Conservation (phyloP, 805 yeast genomes). For the Lachancea nothofagi region DNA sequence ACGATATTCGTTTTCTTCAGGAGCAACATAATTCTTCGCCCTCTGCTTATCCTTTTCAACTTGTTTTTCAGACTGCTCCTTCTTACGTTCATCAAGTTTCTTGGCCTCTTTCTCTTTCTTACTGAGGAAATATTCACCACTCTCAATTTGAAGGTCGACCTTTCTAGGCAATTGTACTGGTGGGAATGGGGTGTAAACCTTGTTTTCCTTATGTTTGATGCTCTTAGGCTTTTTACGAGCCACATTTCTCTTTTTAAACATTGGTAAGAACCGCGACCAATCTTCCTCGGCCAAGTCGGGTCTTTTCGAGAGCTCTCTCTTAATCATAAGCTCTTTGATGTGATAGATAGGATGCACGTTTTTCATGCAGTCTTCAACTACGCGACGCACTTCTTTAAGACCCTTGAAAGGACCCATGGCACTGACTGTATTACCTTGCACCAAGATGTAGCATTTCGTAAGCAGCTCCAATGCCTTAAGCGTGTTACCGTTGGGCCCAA, state of each 20-base stretch:
- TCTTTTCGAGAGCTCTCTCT: conserved; percentile 87
- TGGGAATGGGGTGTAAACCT: conserved; percentile 97
- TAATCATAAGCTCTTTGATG: conserved; percentile 95
- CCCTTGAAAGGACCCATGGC: conserved; percentile 97
- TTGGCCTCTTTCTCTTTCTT: conserved; percentile 73
- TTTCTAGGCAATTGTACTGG: conserved; percentile 96
- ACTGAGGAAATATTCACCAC: conserved; percentile 96
- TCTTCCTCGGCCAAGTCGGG: conserved; percentile 95
- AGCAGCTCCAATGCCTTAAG: conserved; percentile 89
- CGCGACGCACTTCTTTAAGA: conserved; percentile 82
- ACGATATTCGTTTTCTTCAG: conserved; percentile 62
- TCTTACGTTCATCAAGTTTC: conserved; percentile 69
- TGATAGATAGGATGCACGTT: conserved; percentile 97
- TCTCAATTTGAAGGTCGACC: conserved; percentile 93
- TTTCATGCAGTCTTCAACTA: conserved; percentile 96
- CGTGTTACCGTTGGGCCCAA: conserved; percentile 97
- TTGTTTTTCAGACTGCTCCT: conserved; percentile 67
- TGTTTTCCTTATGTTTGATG: conserved; percentile 52
- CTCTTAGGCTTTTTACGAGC: conserved; percentile 85
- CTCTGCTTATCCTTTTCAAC: conserved; percentile 63
- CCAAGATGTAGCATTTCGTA: conserved; percentile 92
- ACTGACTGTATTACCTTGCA: conserved; percentile 95
- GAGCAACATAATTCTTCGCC: conserved; percentile 76
- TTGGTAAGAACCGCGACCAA: conserved; percentile 95
- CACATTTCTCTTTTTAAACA: conserved; percentile 92